phyloP scores from a whole-genome alignment of 2,329 filamentous ascomycete genomes.

The Fusarium oxysporum region DNA sequence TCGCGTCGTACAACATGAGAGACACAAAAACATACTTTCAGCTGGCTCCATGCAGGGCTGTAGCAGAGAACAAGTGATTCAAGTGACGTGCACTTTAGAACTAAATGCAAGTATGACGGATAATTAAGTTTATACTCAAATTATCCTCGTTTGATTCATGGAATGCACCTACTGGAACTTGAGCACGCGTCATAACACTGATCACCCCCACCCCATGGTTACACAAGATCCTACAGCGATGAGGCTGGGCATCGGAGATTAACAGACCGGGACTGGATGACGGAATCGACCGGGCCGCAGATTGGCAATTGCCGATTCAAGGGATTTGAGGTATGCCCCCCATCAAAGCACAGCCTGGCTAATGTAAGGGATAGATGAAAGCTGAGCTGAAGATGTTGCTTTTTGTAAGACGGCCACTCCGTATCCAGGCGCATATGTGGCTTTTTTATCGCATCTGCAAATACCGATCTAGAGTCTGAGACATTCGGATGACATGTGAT shows the following conservation, averaged over 20 bases:
- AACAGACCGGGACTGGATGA: not conserved
- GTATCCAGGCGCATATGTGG: not conserved
- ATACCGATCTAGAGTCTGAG: not conserved
- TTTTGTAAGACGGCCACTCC: not conserved
- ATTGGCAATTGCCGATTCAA: not conserved
- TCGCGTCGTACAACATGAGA: not conserved
- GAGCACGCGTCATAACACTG: not conserved
- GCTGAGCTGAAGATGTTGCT: not conserved
- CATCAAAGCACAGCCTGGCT: not conserved
- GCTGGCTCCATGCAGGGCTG: too few relatives aligned
- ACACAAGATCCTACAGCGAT: not conserved
- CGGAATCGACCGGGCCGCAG: not conserved
- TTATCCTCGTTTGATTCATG: too few relatives aligned
- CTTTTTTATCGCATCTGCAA: not conserved
- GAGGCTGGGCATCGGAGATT: not conserved
- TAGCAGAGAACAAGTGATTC: too few relatives aligned
- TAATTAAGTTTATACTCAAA: accelerated
- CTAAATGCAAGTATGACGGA: accelerated
- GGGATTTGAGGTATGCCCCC: not conserved
- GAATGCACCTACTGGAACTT: accelerated
- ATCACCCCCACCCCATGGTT: not conserved
- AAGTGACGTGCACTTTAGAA: too few relatives aligned
- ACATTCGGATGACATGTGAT: not conserved
- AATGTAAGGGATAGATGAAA: not conserved
- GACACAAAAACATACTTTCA: not conserved